These are phyloP conservation scores for Carex myosuroides DNA, from an alignment of 176 grass and related monocot genomes.

Conservation along the genomic window DNA sequence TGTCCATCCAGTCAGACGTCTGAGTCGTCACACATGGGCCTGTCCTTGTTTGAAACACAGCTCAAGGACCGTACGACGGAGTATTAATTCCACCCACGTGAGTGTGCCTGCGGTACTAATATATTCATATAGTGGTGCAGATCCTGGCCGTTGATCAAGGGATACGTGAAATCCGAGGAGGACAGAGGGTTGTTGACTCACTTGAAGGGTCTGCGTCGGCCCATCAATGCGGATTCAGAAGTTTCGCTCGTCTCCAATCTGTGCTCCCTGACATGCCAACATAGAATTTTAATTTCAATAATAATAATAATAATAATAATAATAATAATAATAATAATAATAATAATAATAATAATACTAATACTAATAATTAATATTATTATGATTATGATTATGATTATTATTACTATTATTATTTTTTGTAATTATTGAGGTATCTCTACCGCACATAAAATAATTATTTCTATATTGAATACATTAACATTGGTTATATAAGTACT, in stretches of 20 bases:
- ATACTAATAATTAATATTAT: neutral
- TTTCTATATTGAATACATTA: neutral
- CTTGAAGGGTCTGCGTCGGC: slow-evolving; percentile 15
- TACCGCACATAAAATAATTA: neutral
- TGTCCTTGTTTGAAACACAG: slow-evolving; percentile 11
- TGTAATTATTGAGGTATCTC: neutral
- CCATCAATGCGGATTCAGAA: slow-evolving; percentile 3
- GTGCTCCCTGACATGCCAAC: neutral
- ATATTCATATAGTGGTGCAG: neutral
- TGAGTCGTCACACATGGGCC: slow-evolving; percentile 32
- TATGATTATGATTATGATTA: neutral
- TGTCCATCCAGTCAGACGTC: neutral
- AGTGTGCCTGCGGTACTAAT: slow-evolving; percentile 10
- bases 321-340: too few relatives aligned
- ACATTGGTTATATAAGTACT: neutral
- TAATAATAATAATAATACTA: too few relatives aligned
- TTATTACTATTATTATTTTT: neutral
- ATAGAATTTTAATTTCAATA: neutral
- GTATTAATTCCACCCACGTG: slow-evolving; percentile 26
- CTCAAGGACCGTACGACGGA: slow-evolving; percentile 12
- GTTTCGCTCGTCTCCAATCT: slow-evolving; percentile 1
- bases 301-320: too few relatives aligned
- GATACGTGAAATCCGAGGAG: slow-evolving; percentile 12
- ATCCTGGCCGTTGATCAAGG: slow-evolving; percentile 11
- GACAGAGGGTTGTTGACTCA: slow-evolving; percentile 12